These are phyloP conservation scores for Cladosporium phlei DNA, from an alignment of 2,329 filamentous ascomycete species.

Conservation along the genomic window DNA sequence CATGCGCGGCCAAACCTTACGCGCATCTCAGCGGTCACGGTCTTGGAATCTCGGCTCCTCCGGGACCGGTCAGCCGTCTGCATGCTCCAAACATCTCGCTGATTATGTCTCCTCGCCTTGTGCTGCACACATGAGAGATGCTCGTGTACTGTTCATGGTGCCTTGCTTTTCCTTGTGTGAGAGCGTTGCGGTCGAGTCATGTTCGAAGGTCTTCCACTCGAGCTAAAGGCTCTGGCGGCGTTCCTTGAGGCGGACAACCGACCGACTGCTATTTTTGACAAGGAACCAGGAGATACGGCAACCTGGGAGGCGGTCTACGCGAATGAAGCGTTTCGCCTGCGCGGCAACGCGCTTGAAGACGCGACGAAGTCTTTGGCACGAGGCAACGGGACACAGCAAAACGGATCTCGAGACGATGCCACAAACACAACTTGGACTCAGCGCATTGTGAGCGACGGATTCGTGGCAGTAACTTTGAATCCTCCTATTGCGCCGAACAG, in stretches of 20 bases:
- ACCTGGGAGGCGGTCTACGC: background rate
- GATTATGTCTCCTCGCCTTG: background rate
- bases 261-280: conserved; percentile 18
- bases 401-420: too few species aligned
- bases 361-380: conserved; percentile 9
- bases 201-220: conserved; percentile 15
- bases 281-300: background rate
- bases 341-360: background rate
- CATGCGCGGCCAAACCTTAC: conserved; percentile 1
- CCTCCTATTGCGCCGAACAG: background rate
- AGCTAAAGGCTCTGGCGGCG: conserved; percentile 19
- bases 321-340: background rate
- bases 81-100: background rate
- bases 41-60: background rate
- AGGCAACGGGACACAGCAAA: too few species aligned
- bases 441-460: background rate
- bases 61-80: background rate
- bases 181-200: background rate
- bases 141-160: background rate
- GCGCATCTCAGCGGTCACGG: background rate
- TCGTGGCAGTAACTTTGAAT: background rate
- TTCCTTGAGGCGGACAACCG: conserved; percentile 21
- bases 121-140: conserved; percentile 1
- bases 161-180: background rate
- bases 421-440: conserved; percentile 1